A percentile compares a stretch with the other conserved stretches of the same genome.
phyloP scores from a whole-genome alignment of 164 flowering plant species.

The Nymphaea colorata region DNA sequence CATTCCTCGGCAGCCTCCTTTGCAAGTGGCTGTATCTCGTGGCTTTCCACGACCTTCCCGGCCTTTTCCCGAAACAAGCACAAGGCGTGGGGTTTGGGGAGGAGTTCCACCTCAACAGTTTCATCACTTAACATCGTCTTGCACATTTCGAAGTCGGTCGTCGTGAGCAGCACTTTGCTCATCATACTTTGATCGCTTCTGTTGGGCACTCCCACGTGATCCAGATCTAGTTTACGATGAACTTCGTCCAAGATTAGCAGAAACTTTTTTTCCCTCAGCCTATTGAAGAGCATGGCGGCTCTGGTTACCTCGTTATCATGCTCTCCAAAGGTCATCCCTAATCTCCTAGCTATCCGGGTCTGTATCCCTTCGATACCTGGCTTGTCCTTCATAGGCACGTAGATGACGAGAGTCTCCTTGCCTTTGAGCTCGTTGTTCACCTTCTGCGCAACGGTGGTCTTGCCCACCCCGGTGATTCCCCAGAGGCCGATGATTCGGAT shows the following conservation, averaged over 20 bases:
- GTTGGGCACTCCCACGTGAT: slow-evolving; percentile 3
- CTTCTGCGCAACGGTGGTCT: too few species aligned
- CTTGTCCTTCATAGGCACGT: too few species aligned
- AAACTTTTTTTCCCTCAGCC: neutral
- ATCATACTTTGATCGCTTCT: slow-evolving; percentile 2
- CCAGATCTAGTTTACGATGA: too few species aligned
- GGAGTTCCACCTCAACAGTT: neutral
- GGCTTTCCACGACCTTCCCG: neutral
- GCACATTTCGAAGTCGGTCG: slow-evolving; percentile 14
- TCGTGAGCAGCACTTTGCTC: slow-evolving; percentile 15
- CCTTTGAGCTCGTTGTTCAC: too few species aligned
- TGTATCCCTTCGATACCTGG: neutral
- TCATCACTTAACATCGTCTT: slow-evolving; percentile 14
- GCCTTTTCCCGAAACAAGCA: neutral
- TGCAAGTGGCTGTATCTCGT: neutral
- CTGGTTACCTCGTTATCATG: neutral
- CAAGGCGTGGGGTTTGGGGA: neutral
- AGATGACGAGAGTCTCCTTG: too few species aligned
- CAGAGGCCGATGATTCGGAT: too few species aligned
- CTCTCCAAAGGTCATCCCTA: slow-evolving; percentile 4
- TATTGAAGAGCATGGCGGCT: slow-evolving; percentile 1
- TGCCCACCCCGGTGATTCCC: too few species aligned
- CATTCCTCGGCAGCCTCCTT: neutral
- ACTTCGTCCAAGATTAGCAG: too few species aligned
- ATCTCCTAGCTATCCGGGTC: neutral